phyloP scores from a whole-genome alignment of 1,284 basidiomycete genomes.

The Cryptococcus deneoformans region DNA sequence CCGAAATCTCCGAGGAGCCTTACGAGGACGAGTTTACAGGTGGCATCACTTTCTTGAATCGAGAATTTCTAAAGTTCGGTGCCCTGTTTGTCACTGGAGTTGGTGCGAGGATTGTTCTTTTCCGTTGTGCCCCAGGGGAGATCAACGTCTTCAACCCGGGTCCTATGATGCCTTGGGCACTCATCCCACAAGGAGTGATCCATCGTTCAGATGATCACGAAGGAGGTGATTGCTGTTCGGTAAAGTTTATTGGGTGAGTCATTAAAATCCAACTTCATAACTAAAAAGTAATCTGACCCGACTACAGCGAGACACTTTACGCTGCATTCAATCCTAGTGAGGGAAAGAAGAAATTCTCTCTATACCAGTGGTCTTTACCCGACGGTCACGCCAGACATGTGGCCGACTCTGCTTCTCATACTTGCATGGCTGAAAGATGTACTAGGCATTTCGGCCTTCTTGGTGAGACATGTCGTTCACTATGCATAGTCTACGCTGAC shows the following conservation, averaged over 20 bases:
- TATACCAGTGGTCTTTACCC: constrained; percentile 49
- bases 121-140: constrained; percentile 33
- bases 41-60: constrained; percentile 42
- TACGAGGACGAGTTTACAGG: constrained; percentile 31
- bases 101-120: constrained; percentile 31
- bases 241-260: constrained; percentile 45
- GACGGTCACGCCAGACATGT: constrained; percentile 45
- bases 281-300: neutral
- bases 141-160: constrained; percentile 26
- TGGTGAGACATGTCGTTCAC: constrained; percentile 18
- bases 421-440: constrained; percentile 44
- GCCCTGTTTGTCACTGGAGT: constrained; percentile 42
- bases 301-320: constrained; percentile 43
- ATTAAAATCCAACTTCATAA: neutral
- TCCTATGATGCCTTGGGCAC: constrained; percentile 37
- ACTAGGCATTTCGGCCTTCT: constrained; percentile 42
- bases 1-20: constrained; percentile 5
- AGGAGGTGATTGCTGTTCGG: constrained; percentile 33
- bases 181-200: constrained; percentile 39
- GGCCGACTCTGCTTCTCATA: constrained; percentile 25
- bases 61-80: constrained; percentile 43
- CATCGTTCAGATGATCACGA: constrained; percentile 31
- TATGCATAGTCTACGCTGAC: neutral
- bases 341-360: constrained; percentile 20
- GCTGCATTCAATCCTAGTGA: constrained; percentile 35